Percentiles rank a stretch among this genome's conserved stretches.
phyloP scores from a whole-genome alignment of 805 yeast genomes.

The Scheffersomyces ergatensis region DNA sequence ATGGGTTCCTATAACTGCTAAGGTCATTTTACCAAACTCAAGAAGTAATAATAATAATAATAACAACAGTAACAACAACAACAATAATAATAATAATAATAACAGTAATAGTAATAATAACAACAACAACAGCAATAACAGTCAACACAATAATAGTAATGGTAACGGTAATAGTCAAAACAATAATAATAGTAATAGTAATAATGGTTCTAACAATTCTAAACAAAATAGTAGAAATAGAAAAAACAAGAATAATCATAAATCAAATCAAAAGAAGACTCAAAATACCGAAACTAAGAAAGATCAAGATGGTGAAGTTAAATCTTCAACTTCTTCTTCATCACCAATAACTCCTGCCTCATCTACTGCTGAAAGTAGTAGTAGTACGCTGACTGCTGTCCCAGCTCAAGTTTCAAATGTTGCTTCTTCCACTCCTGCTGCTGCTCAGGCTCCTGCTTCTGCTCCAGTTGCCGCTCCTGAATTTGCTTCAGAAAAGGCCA shows the following conservation, averaged over 20 bases:
- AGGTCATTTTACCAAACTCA: constrained; percentile 38
- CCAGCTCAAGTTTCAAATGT: background rate
- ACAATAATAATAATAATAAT: constrained; percentile 13
- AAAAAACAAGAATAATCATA: background rate
- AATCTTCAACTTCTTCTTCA: background rate
- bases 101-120: constrained; percentile 20
- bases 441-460: background rate
- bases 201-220: constrained; percentile 15
- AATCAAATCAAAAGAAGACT: background rate
- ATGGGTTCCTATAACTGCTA: constrained; percentile 46
- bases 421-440: constrained; percentile 2
- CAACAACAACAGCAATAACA: constrained; percentile 8
- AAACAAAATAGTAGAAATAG: background rate
- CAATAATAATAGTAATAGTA: constrained; percentile 15
- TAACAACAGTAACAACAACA: constrained; percentile 17
- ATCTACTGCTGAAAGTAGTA: background rate
- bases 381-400: constrained; percentile 1
- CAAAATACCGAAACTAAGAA: constrained; percentile 3
- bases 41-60: constrained; percentile 14
- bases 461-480: background rate
- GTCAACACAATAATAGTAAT: constrained; percentile 14
- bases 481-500: background rate
- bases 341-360: background rate
- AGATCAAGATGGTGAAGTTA: constrained; percentile 4
- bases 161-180: constrained; percentile 14